These are phyloP conservation scores for Angomonas deanei DNA, from an alignment of 208 protist genomes.

Conservation along the genomic window DNA sequence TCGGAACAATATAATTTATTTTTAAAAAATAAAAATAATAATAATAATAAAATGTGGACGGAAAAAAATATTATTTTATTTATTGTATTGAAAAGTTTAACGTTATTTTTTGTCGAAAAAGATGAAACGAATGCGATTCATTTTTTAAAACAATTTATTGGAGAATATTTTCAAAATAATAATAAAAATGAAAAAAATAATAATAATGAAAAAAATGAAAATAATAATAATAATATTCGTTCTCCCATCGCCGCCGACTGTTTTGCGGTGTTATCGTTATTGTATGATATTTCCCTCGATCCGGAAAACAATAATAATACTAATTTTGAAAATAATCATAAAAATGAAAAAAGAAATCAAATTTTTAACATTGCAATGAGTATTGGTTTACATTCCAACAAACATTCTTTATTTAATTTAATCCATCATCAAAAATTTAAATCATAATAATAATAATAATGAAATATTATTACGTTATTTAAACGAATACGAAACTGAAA, in stretches of 20 bases:
- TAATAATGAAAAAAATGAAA: too few species aligned
- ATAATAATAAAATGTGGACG: background rate
- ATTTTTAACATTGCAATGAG: background rate
- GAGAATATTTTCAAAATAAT: too few species aligned
- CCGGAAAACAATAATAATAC: constrained; percentile 4
- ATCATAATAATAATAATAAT: background rate
- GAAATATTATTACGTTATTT: background rate
- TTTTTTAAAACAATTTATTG: too few species aligned
- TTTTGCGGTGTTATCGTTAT: too few species aligned
- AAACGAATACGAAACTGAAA: background rate
- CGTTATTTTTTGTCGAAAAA: too few species aligned
- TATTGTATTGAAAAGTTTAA: too few species aligned
- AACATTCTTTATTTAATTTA: background rate
- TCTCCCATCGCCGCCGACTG: too few species aligned
- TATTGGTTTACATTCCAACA: background rate
- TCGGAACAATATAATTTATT: too few species aligned
- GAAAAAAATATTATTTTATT: constrained; percentile 1
- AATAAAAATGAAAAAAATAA: too few species aligned
- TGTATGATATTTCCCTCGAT: too few species aligned
- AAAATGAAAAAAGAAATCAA: constrained; percentile 8
- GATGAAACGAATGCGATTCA: too few species aligned
- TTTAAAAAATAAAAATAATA: background rate
- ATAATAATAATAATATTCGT: too few species aligned
- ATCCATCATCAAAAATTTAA: background rate
- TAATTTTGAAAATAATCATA: background rate